Evolutionary conservation across 768 basidiomycete genomes (phyloP), one percentile per base, ranked within the genome.

Genomic region (Auricularia sp.): DNA sequence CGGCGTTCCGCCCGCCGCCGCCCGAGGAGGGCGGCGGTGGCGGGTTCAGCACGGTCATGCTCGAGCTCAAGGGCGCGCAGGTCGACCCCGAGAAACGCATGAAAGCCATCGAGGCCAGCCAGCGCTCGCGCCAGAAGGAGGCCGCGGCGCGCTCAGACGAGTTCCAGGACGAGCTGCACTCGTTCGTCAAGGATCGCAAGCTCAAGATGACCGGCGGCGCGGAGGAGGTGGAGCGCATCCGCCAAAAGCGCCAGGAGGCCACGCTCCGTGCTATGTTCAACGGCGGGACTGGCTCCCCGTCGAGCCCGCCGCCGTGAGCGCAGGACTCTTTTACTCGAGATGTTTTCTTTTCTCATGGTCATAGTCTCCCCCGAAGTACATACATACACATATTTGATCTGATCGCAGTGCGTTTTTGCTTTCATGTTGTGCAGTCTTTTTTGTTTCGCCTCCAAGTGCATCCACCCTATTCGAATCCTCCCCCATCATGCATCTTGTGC

Each of bases 161-260:
- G 69, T 86, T 98, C 75, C 84, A 92, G 69, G 79, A 81, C 14
- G 96, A 98, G 78, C 72, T 99, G 69, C 75, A 77, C 56, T 92
- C 90, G 3, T 98, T 98, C 75, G 94, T 99, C 63, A 82, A 78
- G 3, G 85, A 86, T 67, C 90, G 90, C 81, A 94, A 89, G 78
- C 77, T 99, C 74, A 92, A 86, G 81, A 89, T 94, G 90, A 99
- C 95, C 18, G 96, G 95, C 34, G 95, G 94, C 14, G 89, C 92
- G 29, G 92, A 95, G 74, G 93, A 96, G 77, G 83, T 79, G 29
- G 96, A 99, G 77, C 81, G 96, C 65, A 82, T 95, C 69, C 80
- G 95, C 70, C 89, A 94, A 80, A 85, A 85, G 73, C 80, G 86
- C 75, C 92, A 90, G 72, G 94, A 94, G 63, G 75, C 85, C 77